phyloP scores from a whole-genome alignment of 2,329 filamentous ascomycete genomes.

The Teratosphaeria destructans region DNA sequence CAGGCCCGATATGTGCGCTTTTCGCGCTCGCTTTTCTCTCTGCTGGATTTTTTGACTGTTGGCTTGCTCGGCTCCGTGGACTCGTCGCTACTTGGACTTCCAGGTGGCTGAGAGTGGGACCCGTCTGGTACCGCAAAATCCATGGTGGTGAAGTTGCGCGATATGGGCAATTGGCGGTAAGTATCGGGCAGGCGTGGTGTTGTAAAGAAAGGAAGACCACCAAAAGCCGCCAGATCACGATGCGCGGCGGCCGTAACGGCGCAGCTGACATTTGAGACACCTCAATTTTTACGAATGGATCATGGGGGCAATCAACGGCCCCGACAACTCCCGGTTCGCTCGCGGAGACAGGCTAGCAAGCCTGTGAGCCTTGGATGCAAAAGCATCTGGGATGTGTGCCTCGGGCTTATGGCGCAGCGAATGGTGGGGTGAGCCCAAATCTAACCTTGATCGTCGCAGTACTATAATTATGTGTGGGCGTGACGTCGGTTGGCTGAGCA shows the following conservation, averaged over 20 bases:
- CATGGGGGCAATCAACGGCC: neutral
- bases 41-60: conserved; percentile 5
- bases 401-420: neutral
- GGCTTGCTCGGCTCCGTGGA: neutral
- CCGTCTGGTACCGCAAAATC: neutral
- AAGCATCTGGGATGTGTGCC: neutral
- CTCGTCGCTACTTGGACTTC: neutral
- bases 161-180: conserved; percentile 1
- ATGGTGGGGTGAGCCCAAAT: neutral
- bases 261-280: neutral
- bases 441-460: neutral
- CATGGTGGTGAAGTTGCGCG: neutral
- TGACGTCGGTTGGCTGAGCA: neutral
- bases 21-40: conserved; percentile 16
- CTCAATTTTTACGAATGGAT: neutral
- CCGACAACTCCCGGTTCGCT: neutral
- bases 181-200: neutral
- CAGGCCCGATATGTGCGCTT: conserved; percentile 25
- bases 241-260: neutral
- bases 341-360: neutral
- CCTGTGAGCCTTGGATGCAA: neutral
- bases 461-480: neutral
- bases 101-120: neutral
- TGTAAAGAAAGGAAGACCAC: neutral
- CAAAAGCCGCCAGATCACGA: neutral